These are phyloP conservation scores for Skeletonema grethae DNA, from an alignment of 108 stramenopile species.

Conservation along the genomic window DNA sequence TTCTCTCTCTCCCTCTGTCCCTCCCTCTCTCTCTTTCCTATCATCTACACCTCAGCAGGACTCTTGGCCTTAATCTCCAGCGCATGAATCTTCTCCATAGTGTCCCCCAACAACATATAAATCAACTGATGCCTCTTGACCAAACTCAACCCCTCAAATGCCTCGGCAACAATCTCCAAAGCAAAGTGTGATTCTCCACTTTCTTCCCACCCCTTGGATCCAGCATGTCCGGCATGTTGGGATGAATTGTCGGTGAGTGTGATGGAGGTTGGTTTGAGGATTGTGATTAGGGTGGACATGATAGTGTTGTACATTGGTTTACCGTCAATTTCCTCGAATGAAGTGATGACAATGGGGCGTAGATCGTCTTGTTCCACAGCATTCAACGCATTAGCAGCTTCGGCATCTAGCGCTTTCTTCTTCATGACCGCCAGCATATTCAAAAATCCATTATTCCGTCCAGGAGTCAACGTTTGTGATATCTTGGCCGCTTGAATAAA, in stretches of 20 bases:
- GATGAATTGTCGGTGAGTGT: slow-evolving; percentile 73
- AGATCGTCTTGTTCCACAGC: slow-evolving; percentile 8
- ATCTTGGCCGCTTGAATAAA: slow-evolving; percentile 91
- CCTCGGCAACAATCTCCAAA: slow-evolving; percentile 81
- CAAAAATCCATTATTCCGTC: slow-evolving; percentile 97
- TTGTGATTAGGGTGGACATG: slow-evolving; percentile 60
- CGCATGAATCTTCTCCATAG: slow-evolving; percentile 93
- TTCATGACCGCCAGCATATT: slow-evolving; percentile 96
- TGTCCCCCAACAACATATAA: slow-evolving; percentile 88
- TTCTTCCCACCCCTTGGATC: slow-evolving; percentile 64
- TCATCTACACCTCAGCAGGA: slow-evolving; percentile 60
- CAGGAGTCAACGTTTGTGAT: slow-evolving; percentile 88
- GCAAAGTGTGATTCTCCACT: slow-evolving; percentile 88
- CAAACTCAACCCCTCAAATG: slow-evolving; percentile 88
- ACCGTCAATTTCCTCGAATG: slow-evolving; percentile 31
- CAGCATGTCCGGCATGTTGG: slow-evolving; percentile 82
- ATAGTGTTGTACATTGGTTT: slow-evolving; percentile 85
- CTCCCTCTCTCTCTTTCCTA: background rate
- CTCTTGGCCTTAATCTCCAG: slow-evolving; percentile 86
- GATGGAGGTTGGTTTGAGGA: slow-evolving; percentile 73
- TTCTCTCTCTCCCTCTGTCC: background rate
- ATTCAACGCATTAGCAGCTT: slow-evolving; percentile 16
- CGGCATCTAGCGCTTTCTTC: slow-evolving; percentile 62
- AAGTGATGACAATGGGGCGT: slow-evolving; percentile 23
- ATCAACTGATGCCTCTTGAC: slow-evolving; percentile 93